Base-by-base conservation (phyloP, 2,329 filamentous ascomycete genomes). In the Ophiostoma sp. region DNA sequence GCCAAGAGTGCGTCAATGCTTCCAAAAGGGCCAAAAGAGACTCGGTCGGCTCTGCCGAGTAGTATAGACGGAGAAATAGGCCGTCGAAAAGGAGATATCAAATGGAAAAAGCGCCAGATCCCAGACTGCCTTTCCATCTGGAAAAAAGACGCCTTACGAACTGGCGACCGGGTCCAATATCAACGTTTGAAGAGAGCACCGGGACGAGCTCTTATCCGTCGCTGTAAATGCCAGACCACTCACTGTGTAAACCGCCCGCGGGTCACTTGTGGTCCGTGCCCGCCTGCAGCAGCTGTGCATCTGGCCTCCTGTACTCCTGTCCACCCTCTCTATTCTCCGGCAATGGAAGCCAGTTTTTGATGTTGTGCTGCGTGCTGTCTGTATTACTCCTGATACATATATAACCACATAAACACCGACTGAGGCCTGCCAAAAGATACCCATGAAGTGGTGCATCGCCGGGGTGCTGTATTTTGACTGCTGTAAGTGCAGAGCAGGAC, bases 121-220 rank as follows among this genome's bases (percentile, higher is more conserved):
- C 52, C n/a, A 57, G 52, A 57, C 7, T 57, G 52, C 52, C 52
- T 57, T 57, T 57, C 52, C 52, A 57, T 27, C n/a, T 57, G 52
- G 10, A n/a, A 57, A 27, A n/a, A 57, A 57, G 52, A 57, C 17
- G 52, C 52, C 52, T 57, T 27, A 15, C n/a, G 23, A 57, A 27
- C 13, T 4, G 52, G 52, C 52, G 10, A 11, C 23, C 27, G 52
- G 8, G 52, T 4, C 2, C 3, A 31, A 57, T 57, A 57, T 57
- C 52, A 57, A 57, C 6, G 52, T 31, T 57, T 27, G 17, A 57
- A 48, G 17, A 23, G 52, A 8, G 52, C n/a, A 27, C 8, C 15
- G 52, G 23, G 8, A 23, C 1, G 27, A 27, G 52, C 52, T 57
- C 52, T 57, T 31, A 27, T n/a, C 44, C 44, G 44, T n/a, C 36